These are phyloP conservation scores for Symbiodinium pilosum DNA, from an alignment of 73 alveolate genomes.

Conservation along the genomic window DNA sequence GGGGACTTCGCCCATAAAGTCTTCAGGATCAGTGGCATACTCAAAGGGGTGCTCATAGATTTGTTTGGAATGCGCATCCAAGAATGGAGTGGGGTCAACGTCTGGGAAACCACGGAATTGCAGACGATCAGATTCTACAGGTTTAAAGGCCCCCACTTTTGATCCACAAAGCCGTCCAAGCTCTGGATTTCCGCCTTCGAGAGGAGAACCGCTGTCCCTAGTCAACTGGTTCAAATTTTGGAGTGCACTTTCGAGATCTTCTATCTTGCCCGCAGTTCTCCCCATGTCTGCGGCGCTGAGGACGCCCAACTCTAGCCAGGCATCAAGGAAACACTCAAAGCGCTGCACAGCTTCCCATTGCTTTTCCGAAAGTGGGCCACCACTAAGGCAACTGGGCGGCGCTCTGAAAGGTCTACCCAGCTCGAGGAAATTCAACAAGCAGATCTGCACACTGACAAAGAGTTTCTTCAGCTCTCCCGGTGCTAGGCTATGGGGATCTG, in stretches of 20 bases:
- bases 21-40: neutral
- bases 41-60: neutral
- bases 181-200: too few relatives aligned
- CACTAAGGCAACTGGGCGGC: neutral
- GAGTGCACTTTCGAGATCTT: too few relatives aligned
- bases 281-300: too few relatives aligned
- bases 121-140: neutral
- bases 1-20: neutral
- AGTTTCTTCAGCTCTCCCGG: neutral
- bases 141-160: neutral
- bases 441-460: neutral
- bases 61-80: neutral
- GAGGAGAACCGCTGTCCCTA: too few relatives aligned
- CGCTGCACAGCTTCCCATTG: too few relatives aligned
- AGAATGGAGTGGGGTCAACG: neutral
- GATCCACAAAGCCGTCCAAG: too few relatives aligned
- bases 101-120: neutral
- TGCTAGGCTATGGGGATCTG: neutral
- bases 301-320: too few relatives aligned
- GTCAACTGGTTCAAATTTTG: too few relatives aligned
- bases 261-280: too few relatives aligned
- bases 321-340: too few relatives aligned
- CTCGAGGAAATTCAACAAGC: neutral
- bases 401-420: neutral
- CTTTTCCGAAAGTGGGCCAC: too few relatives aligned